Conservation (phyloP, 495 filamentous ascomycete genomes). For the Cetradonia linearis region DNA sequence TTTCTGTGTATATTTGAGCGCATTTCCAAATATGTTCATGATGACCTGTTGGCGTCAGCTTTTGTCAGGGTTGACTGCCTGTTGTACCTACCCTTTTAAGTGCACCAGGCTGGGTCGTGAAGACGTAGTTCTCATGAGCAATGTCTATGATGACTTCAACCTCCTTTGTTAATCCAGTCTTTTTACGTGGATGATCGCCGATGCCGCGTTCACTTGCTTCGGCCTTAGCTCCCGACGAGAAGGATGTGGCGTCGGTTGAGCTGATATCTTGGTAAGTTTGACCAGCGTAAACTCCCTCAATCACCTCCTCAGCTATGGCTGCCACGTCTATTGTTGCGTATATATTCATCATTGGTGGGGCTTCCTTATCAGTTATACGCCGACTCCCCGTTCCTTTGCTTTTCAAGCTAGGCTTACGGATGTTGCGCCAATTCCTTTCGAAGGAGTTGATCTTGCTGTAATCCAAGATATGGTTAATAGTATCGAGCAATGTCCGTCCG, state of each 20-base stretch:
- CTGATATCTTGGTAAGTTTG: constrained; percentile 25
- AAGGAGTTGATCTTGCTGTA: constrained; percentile 59
- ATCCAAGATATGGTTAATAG: constrained; percentile 58
- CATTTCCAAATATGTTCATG: constrained; percentile 77
- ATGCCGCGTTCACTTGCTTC: constrained; percentile 21
- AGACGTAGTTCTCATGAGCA: constrained; percentile 49
- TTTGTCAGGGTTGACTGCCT: background rate
- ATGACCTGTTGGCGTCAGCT: constrained; percentile 37
- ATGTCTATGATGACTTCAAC: constrained; percentile 58
- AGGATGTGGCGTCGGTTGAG: constrained; percentile 19
- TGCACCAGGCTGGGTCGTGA: constrained; percentile 60
- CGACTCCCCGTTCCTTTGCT: constrained; percentile 29
- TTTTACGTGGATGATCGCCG: constrained; percentile 20
- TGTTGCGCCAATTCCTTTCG: constrained; percentile 31
- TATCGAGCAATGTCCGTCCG: constrained; percentile 64
- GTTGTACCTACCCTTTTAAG: constrained; percentile 40
- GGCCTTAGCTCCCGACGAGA: constrained; percentile 13
- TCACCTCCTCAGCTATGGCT: constrained; percentile 40
- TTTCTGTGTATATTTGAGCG: constrained; percentile 64
- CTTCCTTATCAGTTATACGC: constrained; percentile 23
- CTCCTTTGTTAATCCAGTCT: constrained; percentile 21
- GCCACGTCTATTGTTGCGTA: constrained; percentile 30
- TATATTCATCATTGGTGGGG: constrained; percentile 34
- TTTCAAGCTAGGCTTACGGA: constrained; percentile 23
- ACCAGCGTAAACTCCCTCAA: constrained; percentile 32